Percentiles rank a stretch among this genome's conserved stretches.
Conservation (phyloP, 1,284 basidiomycete species). For the Cystobasidium slooffiae region DNA sequence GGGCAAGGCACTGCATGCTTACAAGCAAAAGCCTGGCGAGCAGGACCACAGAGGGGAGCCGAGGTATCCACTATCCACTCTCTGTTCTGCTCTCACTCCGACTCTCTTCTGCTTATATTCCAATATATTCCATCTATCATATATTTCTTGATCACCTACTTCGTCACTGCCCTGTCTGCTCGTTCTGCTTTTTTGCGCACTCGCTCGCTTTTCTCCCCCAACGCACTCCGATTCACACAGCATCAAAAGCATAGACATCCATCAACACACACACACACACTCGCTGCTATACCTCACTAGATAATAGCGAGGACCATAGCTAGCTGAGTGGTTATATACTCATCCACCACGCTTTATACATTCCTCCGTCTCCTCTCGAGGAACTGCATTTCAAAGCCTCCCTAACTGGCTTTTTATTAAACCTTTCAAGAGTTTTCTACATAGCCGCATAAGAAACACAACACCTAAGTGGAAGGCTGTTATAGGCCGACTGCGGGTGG, state of each 20-base stretch:
- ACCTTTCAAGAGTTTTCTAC: too few species aligned
- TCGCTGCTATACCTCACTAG: background rate
- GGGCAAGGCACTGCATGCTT: too few species aligned
- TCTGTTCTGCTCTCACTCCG: too few species aligned
- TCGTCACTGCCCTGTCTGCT: background rate
- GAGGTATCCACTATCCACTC: too few species aligned
- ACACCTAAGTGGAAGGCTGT: background rate
- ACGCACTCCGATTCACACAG: background rate
- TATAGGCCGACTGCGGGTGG: background rate
- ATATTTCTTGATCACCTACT: background rate
- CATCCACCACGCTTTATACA: slow-evolving; percentile 17
- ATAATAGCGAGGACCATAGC: background rate
- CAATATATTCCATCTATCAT: background rate
- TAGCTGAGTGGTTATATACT: background rate
- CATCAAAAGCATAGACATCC: background rate
- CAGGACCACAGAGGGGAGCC: too few species aligned
- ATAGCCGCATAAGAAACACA: slow-evolving; percentile 2
- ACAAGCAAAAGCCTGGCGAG: too few species aligned
- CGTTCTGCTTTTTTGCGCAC: background rate
- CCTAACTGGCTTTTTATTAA: background rate
- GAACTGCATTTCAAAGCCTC: slow-evolving; percentile 24
- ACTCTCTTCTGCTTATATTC: background rate
- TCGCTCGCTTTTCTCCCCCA: slow-evolving; percentile 10
- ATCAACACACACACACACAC: background rate
- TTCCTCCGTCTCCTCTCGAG: slow-evolving; percentile 23